These are phyloP conservation scores for Syzygium syzygioides DNA, from an alignment of 441 rosid species.

Conservation along the genomic window DNA sequence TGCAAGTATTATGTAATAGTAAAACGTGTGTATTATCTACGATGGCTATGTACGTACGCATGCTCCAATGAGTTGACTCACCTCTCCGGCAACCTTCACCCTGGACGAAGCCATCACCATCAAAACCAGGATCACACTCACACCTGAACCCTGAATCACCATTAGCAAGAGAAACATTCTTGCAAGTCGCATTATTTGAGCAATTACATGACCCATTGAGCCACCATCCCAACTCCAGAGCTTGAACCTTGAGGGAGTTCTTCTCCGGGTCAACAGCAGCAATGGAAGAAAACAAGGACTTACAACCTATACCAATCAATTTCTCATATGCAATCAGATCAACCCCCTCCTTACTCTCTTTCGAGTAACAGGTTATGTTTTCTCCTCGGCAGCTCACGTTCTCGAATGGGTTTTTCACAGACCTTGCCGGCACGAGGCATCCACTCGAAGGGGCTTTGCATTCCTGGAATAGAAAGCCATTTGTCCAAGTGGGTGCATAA, in stretches of 20 bases:
- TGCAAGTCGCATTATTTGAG: slow-evolving; percentile 18
- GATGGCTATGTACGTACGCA: not conserved
- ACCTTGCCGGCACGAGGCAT: slow-evolving; percentile 23
- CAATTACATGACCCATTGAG: slow-evolving; percentile 28
- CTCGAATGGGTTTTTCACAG: slow-evolving; percentile 8
- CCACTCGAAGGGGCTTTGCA: slow-evolving; percentile 16
- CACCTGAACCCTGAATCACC: slow-evolving; percentile 34
- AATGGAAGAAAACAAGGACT: slow-evolving; percentile 42
- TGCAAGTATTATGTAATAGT: not conserved
- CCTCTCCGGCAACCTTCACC: slow-evolving; percentile 53
- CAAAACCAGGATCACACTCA: slow-evolving; percentile 34
- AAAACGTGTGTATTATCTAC: not conserved
- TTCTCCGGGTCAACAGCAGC: slow-evolving; percentile 13
- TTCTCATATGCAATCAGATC: slow-evolving; percentile 21
- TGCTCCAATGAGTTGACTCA: slow-evolving; percentile 29
- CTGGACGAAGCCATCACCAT: slow-evolving; percentile 49
- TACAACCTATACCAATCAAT: slow-evolving; percentile 22
- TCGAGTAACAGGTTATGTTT: slow-evolving; percentile 34
- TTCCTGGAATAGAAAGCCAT: slow-evolving; percentile 42
- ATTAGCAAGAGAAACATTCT: not conserved
- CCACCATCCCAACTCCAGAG: slow-evolving; percentile 62
- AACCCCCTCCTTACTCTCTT: not conserved
- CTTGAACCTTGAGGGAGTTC: slow-evolving; percentile 27
- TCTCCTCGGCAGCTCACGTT: slow-evolving; percentile 14
- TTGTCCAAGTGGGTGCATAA: slow-evolving; percentile 32